Evolutionary conservation across 208 protist species (phyloP), one percentile per base, ranked within the genome.

Genomic region (Leishmania tarentolae): DNA sequence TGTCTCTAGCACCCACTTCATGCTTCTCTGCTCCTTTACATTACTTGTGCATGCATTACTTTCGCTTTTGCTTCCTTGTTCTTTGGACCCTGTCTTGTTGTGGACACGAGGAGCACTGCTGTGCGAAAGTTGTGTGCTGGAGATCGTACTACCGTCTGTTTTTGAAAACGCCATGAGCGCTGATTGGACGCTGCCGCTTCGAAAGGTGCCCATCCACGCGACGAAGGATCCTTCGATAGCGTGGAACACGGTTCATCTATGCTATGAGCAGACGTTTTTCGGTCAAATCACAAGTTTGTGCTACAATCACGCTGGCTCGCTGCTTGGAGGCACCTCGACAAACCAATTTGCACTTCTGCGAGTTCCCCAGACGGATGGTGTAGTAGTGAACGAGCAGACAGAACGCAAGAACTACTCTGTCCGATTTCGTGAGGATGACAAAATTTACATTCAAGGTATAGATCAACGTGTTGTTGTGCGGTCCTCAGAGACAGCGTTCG

Each of bases 191-290:
- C 82, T 97, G 69, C 94, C 94, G 40, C 77, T 97, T 19, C 89
- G 91, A 44, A 78, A 80, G 61, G 91, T 96, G 56, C 89, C 94
- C 24, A 72, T 72, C 50, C 81, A 78, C 46, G 71, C 88, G 19
- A 89, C 86, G 57, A 89, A 90, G 80, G 91, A 95, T 72, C 68
- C 71, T 24, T 91, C 89, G 3, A 75, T 94, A 11, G 86, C 92
- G 77, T 97, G 94, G 92, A 95, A 96, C 68, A 94, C 86, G 71
- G 82, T 88, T 17, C 81, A 88, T 68, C 50, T 96, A 35, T 97
- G 92, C 83, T 97, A 97, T 79, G 94, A 97, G 79, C 94, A 97
- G 83, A 90, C 89, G 17, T 85, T 97, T 40, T 97, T 97, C 75
- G 94, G 94, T 35, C 92, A 94, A 68, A 83, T 97, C 21, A 96